A percentile compares a stretch with the other conserved stretches of the same genome.
These are phyloP conservation scores for Calonectria multiphialidica DNA, from an alignment of 2,329 filamentous ascomycete species.

Conservation along the genomic window DNA sequence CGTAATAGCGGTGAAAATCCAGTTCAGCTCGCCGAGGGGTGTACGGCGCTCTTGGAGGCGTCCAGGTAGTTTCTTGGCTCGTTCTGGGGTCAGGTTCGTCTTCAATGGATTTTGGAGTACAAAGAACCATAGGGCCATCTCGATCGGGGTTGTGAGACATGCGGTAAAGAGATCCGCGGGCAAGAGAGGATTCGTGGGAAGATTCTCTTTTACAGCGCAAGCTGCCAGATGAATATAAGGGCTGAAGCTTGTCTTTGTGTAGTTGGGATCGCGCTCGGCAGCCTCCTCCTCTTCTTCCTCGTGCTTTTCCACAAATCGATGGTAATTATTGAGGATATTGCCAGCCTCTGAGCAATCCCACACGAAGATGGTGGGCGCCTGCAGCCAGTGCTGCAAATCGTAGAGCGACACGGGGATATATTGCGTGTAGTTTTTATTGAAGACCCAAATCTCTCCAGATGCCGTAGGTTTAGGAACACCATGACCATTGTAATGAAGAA, in stretches of 20 bases:
- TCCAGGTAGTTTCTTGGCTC: constrained; percentile 90
- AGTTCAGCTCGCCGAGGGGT: constrained; percentile 95
- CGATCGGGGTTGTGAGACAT: constrained; percentile 95
- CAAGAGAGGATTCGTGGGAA: constrained; percentile 93
- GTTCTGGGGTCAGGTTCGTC: constrained; percentile 78
- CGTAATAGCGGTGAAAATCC: constrained; percentile 99
- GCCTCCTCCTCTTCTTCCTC: constrained; percentile 87
- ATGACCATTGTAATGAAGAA: constrained; percentile 99
- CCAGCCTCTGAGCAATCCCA: constrained; percentile 98
- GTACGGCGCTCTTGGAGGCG: constrained; percentile 93
- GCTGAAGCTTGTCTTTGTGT: constrained; percentile 79
- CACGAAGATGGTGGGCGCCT: constrained; percentile 94
- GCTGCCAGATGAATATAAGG: constrained; percentile 91
- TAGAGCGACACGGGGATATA: constrained; percentile 98
- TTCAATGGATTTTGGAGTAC: constrained; percentile 88
- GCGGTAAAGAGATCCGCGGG: constrained; percentile 97
- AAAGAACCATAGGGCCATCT: constrained; percentile 97
- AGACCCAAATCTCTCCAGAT: constrained; percentile 98
- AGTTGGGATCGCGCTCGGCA: constrained; percentile 81
- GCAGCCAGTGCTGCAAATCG: constrained; percentile 95
- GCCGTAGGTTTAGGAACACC: constrained; percentile 95
- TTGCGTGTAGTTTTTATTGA: constrained; percentile 98
- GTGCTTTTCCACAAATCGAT: constrained; percentile 94
- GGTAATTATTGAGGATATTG: constrained; percentile 95
- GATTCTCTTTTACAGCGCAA: constrained; percentile 89